phyloP scores from a whole-genome alignment of 192 early-diverging fungal genomes.

The Borealophlyctis nickersoniae region DNA sequence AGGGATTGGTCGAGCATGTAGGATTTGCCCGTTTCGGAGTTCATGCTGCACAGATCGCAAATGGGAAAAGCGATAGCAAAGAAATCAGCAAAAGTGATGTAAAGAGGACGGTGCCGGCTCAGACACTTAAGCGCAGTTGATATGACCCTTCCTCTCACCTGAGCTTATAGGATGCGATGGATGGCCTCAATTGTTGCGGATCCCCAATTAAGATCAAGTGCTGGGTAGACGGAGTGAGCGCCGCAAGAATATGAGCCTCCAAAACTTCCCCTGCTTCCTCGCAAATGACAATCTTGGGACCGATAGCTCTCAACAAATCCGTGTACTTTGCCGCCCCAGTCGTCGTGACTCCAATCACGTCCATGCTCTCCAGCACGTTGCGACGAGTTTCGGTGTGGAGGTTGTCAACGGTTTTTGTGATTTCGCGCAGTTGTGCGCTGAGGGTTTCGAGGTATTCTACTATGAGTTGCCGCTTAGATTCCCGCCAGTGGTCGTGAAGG shows the following conservation, averaged over 20 bases:
- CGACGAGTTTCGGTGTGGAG: background rate
- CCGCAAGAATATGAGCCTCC: slow-evolving; percentile 33
- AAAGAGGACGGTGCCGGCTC: too few relatives aligned
- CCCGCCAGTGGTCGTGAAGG: slow-evolving; percentile 39
- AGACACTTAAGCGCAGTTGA: too few relatives aligned
- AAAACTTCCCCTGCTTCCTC: slow-evolving; percentile 42
- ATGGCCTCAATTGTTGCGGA: slow-evolving; percentile 32
- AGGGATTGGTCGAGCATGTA: slow-evolving; percentile 38
- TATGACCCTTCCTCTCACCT: slow-evolving; percentile 5
- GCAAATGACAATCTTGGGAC: slow-evolving; percentile 35
- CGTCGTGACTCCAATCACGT: slow-evolving; percentile 61
- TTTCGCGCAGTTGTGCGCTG: slow-evolving; percentile 15
- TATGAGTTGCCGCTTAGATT: slow-evolving; percentile 23
- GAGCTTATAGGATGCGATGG: slow-evolving; percentile 6
- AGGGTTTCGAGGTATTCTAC: slow-evolving; percentile 6
- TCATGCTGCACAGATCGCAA: too few relatives aligned
- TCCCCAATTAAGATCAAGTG: slow-evolving; percentile 42
- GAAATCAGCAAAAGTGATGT: background rate
- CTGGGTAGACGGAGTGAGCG: slow-evolving; percentile 15
- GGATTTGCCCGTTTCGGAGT: background rate
- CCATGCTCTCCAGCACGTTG: background rate
- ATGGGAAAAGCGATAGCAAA: too few relatives aligned
- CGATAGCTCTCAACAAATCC: slow-evolving; percentile 26
- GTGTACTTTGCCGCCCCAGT: slow-evolving; percentile 55
- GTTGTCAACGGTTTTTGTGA: background rate